Base-by-base conservation (phyloP, 2,329 filamentous ascomycete species). In the Lasiodiplodia hormozganensis region DNA sequence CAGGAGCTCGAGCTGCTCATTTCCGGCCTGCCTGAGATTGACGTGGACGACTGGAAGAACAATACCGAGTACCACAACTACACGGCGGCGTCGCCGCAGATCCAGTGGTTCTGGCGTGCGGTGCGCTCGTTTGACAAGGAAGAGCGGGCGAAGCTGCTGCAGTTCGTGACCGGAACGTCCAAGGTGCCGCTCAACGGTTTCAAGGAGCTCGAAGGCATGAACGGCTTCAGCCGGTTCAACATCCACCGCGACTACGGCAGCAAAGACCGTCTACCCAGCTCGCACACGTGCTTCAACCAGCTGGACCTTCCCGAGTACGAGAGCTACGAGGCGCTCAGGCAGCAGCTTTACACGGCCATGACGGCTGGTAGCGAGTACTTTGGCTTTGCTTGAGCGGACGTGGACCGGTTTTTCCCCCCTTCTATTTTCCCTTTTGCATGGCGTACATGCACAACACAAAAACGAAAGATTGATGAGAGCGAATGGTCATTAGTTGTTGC, bases 51-150 rank as follows among this genome's bases (percentile, higher is more conserved):
- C 82, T 99, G 96, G 96, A 97, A 97, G 87, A 94, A 92, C 82
- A 97, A 97, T 81, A 97, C 95, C 2, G 96, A 99, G 78, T 98
- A 99, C 75, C 95, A 98, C 82, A 98, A 98, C 81, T 99, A 99
- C 83, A 93, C 89, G 4, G 91, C 93, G 38, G 95, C 94, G 0
- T 97, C 96, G 3, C 92, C 93, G 54, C 96, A 99, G 79, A 97
- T 99, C 69, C 94, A 98, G 79, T 99, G 96, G 96, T 99, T 99
- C 88, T 99, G 96, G 96, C 91, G 96, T 76, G 96, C 96, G 31
- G 89, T 99, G 53, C 90, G 96, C 74, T 97, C 94, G 4, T 99
- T 97, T 77, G 96, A 98, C 84, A 98, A 98, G 83, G 96, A 99
- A 83, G 96, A 99, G 82, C 92, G 93, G 70, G 96, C 96, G 74